phyloP scores from a whole-genome alignment of 805 yeast genomes.

The Yamadazyma scolyti region DNA sequence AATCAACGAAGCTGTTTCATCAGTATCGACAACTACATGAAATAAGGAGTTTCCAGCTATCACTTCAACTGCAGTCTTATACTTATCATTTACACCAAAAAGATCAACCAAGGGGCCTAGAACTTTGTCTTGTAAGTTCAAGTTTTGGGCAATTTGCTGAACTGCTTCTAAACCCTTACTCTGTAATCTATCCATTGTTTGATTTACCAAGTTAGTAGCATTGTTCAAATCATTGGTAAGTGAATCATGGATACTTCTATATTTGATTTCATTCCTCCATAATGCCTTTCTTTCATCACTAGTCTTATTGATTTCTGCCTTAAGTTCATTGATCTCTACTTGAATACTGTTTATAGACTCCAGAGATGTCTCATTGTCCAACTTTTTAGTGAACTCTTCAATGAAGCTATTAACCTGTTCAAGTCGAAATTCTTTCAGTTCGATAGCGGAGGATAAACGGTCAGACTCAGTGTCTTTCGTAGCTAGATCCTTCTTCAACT shows the following conservation, averaged over 20 bases:
- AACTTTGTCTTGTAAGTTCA: conserved; percentile 56
- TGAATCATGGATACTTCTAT: conserved; percentile 53
- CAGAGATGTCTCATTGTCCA: conserved; percentile 9
- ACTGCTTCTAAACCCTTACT: conserved; percentile 70
- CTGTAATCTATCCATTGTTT: conserved; percentile 72
- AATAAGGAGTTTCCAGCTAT: conserved; percentile 85
- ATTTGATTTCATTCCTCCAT: conserved; percentile 77
- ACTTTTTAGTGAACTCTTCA: conserved; percentile 10
- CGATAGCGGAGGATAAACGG: conserved; percentile 17
- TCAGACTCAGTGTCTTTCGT: conserved; percentile 20
- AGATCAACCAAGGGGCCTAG: conserved; percentile 86
- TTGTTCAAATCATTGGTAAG: conserved; percentile 50
- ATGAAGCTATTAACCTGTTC: too few species aligned
- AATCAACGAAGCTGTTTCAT: conserved; percentile 72
- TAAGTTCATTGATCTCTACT: conserved; percentile 38
- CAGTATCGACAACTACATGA: conserved; percentile 86
- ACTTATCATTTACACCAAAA: conserved; percentile 75
- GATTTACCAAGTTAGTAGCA: conserved; percentile 60
- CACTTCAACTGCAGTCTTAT: conserved; percentile 82
- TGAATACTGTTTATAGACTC: conserved; percentile 17
- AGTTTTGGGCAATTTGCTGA: conserved; percentile 52
- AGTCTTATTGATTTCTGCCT: conserved; percentile 37
- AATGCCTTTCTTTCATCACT: conserved; percentile 65
- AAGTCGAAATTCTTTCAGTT: conserved; percentile 11
- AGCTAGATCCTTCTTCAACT: conserved; percentile 24